Base-by-base conservation (phyloP, 768 basidiomycete genomes). In the Leccinum longicurvipes region DNA sequence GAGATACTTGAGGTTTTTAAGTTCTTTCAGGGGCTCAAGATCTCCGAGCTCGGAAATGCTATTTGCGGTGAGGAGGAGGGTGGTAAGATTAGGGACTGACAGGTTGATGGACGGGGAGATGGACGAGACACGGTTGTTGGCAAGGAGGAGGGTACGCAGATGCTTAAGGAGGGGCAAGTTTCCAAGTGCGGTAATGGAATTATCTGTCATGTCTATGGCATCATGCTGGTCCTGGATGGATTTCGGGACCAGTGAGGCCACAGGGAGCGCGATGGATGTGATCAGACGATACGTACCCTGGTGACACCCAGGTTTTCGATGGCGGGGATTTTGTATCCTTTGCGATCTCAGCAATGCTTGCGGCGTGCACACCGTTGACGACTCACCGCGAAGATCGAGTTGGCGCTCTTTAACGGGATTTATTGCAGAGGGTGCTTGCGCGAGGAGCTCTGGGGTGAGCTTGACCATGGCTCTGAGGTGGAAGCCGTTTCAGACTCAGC, bases 291-390 rank as follows among this genome's bases (percentile, higher is more conserved):
- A 72, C 83, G 63, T 71, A 86, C 91, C 80, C 80, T 86, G 72
- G 93, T 92, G 60, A 94, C 89, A 79, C 93, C 93, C 62, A 96
- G 81, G 80, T 96, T 96, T 86, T 96, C 93, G 70, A 96, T 96
- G 54, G 89, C 84, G 52, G 93, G 93, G 62, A 95, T 94, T 82
- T 92, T 93, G 76, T 89, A 89, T 55, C 93, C 92, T 94, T 72
- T 63, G 65, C 62, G 51, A 50, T 32, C 31, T 72, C 49, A 72
- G 59, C 44, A 25, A 27, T 55, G 14, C 25, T 28, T 34, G 21
- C 25, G 21, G 27, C 19, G 50, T 25, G 17, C 57, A 63, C 19
- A 8, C 63, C 61, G 45, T 41, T 69, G 51, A 23, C 19, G 19
- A 62, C 80, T 55, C 67, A 90, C 93, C 93, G 81, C 93, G 79